Conservation (phyloP, 305 asterid genomes). For the Solanum hybrid region DNA sequence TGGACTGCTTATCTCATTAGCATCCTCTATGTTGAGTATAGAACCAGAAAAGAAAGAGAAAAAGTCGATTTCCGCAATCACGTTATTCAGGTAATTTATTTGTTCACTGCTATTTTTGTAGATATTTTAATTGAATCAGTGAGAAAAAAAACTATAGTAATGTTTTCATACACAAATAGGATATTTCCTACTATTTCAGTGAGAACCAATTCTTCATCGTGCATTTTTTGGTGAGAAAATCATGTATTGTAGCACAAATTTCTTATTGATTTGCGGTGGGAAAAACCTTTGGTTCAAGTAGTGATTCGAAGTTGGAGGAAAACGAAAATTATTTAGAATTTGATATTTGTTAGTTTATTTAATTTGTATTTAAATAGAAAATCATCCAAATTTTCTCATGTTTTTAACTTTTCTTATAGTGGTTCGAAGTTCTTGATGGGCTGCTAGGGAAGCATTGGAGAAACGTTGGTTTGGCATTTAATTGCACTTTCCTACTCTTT, state of each 20-base stretch:
- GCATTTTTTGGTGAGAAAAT: neutral
- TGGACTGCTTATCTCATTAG: constrained; percentile 52
- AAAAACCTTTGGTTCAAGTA: neutral
- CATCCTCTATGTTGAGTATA: constrained; percentile 36
- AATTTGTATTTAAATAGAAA: neutral
- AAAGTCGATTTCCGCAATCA: constrained; percentile 42
- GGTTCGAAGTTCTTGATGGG: constrained; percentile 80
- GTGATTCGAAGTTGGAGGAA: neutral
- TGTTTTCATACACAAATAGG: neutral
- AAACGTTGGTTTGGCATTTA: constrained; percentile 57
- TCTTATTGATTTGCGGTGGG: neutral
- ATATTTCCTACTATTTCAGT: neutral
- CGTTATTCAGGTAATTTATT: constrained; percentile 30
- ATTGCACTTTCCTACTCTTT: constrained; percentile 64
- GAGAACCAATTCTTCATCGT: too few relatives aligned
- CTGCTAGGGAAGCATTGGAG: constrained; percentile 63
- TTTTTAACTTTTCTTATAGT: constrained; percentile 20
- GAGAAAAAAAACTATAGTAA: neutral
- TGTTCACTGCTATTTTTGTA: neutral
- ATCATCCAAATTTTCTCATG: neutral
- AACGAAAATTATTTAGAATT: neutral
- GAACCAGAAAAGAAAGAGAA: constrained; percentile 42
- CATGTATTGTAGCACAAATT: neutral
- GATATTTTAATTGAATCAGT: neutral
- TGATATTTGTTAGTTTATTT: neutral